Base-by-base conservation (phyloP, 768 basidiomycete species). In the Pleurotus eryngii region DNA sequence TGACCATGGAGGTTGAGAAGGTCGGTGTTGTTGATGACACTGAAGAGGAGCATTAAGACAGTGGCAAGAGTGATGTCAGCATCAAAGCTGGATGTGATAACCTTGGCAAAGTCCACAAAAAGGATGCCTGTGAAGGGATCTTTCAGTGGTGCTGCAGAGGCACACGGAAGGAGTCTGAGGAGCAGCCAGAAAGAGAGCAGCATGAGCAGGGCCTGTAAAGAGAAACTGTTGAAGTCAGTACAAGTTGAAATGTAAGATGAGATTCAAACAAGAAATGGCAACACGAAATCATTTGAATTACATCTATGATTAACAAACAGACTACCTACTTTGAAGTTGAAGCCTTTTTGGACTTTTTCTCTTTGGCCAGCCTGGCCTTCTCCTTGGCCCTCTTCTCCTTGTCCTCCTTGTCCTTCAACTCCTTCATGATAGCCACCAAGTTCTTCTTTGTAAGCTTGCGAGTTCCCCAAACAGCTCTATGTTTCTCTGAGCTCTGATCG, bases 101-200 rank as follows among this genome's bases (percentile, higher is more conserved):
- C 30, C 1, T 46, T 22, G 17, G 46, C 35, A 39, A 57, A 57
- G 14, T 26, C 37, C 8, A n/a, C 22, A 37, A 57, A 57, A 15
- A 24, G 46, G 22, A 57, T 57, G 38, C 43, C 56, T 17, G 56
- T 46, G 24, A 57, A 57, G 4, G 56, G 56, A 20, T 50, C 49
- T 3, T 45, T n/a, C 15, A 27, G 17, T 50, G 24, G 20, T 15
- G 30, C 30, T 30, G 49, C 49, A 27, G 49, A 26, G 20, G 38
- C 49, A 50, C 49, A 50, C 7, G 49, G 49, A 26, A 50, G n/a
- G 20, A 17, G n/a, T 11, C 49, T 35, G n/a, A 37, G 20, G 14
- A 26, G 46, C 14, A 14, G 27, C 46, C 46, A 48, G 30, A 30
- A 30, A 30, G 30, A 30, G 30, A 30, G 30, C 30, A 30, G 30